Base-by-base conservation (phyloP, 129 eudicot species). In the Heracleum sosnowskyi region DNA sequence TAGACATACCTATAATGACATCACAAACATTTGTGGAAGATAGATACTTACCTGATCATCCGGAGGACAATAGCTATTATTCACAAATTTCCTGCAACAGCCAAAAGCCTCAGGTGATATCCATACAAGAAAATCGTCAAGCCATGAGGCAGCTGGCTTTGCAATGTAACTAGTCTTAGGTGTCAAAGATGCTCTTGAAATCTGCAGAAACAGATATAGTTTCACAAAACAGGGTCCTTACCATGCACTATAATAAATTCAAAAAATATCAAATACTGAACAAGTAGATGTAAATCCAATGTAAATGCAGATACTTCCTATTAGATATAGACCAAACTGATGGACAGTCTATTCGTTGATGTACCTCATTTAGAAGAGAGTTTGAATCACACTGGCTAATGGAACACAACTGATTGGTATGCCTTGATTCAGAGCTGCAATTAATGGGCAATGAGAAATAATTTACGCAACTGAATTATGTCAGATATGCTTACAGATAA, bases 131-230 rank as follows among this genome's bases (percentile, higher is more conserved):
- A 83, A 90, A 64, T 90, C 96, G 76, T 90, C 96, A 78, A 87
- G 88, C 96, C 96, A 90, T 18, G 96, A 90, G 29, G 96, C 91
- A 34, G 91, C 96, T 1, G 96, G 91, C 85, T 90, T 90, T 24
- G 96, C 91, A 82, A 90, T 84, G 73, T 87, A 90, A 76, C 90
- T 90, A 51, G 96, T 77, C 80, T 87, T 86, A 64, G 96, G 96
- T n/a, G 77, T 76, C 72, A 84, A 80, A 77, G 96, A 87, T 70
- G 90, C 96, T 79, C 85, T 86, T 29, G 90, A 44, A 75, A 90
- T 90, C 96, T 90, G 86, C 85, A 82, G 5, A 12, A 20, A 29
- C 18, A 4, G 5, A 29, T n/a, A 68, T 7, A 35, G 40, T 40
- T 64, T 26, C 11, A 62, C 64, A 34, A 28, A 22, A 47, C 11